These are phyloP conservation scores for Cyclospora cayetanensis DNA, from an alignment of 169 alveolate species.

Conservation along the genomic window DNA sequence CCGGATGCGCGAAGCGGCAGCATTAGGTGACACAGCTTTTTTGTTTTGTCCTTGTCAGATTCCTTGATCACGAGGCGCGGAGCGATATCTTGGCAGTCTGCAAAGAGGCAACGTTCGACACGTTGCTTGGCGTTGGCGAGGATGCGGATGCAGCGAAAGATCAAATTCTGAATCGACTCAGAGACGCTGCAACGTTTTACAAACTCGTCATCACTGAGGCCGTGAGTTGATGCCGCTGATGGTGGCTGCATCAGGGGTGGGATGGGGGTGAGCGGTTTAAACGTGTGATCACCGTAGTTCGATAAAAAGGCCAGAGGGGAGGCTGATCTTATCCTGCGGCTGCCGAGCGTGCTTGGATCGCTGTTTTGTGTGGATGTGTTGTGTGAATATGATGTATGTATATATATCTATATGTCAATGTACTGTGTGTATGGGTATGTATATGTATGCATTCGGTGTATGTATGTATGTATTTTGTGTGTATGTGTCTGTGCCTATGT, in stretches of 20 bases:
- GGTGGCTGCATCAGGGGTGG: background rate
- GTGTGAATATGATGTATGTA: background rate
- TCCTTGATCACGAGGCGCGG: conserved; percentile 18
- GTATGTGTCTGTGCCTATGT: background rate
- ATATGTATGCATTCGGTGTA: background rate
- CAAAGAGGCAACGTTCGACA: conserved; percentile 11
- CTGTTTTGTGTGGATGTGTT: background rate
- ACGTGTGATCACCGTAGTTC: background rate
- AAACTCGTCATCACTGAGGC: conserved; percentile 39
- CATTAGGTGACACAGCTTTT: too few species aligned
- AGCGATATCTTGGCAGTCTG: conserved; percentile 29
- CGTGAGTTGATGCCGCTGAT: background rate
- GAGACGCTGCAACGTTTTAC: conserved; percentile 60
- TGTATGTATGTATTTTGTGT: background rate
- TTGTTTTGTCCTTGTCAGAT: background rate
- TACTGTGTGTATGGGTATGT: background rate
- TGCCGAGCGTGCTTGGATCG: too few species aligned
- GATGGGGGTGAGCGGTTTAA: background rate
- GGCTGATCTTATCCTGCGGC: too few species aligned
- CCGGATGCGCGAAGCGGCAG: too few species aligned
- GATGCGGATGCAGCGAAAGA: background rate
- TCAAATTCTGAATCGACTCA: background rate
- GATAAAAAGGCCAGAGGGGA: background rate
- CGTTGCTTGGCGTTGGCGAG: background rate
- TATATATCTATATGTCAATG: background rate